phyloP scores from a whole-genome alignment of 2,329 filamentous ascomycete species.

The Teratosphaeriaceae sp. region DNA sequence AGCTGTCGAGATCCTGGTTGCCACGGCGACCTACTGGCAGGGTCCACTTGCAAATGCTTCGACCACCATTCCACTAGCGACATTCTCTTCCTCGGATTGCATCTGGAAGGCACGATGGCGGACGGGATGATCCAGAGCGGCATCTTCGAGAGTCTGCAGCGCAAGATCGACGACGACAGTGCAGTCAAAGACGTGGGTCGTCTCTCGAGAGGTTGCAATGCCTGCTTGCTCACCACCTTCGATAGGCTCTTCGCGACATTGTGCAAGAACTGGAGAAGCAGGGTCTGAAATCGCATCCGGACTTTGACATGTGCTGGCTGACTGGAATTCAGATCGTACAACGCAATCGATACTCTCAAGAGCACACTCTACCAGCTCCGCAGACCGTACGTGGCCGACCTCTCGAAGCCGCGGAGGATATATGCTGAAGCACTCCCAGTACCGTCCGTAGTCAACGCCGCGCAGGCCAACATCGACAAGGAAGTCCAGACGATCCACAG shows the following conservation, averaged over 20 bases:
- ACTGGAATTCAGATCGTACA: constrained; percentile 52
- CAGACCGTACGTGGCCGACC: constrained; percentile 44
- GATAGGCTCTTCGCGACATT: constrained; percentile 66
- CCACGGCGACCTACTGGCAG: too few species aligned
- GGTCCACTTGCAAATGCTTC: too few species aligned
- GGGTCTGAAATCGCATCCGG: constrained; percentile 32
- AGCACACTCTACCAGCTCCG: constrained; percentile 77
- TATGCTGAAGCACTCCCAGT: constrained; percentile 50
- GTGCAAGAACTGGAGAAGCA: constrained; percentile 76
- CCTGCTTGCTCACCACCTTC: constrained; percentile 11
- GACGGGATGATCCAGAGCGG: constrained; percentile 35
- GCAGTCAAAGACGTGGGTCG: constrained; percentile 62
- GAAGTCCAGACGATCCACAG: constrained; percentile 65
- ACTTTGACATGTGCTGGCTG: constrained; percentile 7
- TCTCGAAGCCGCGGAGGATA: neutral
- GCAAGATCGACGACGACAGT: constrained; percentile 82
- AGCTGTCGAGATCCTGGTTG: too few species aligned
- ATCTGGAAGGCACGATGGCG: constrained; percentile 8
- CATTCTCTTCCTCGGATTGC: too few species aligned
- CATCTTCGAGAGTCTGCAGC: constrained; percentile 79
- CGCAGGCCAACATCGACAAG: constrained; percentile 62
- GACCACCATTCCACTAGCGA: too few species aligned
- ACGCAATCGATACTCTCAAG: constrained; percentile 78
- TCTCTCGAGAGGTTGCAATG: neutral
- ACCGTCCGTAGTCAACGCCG: constrained; percentile 59